phyloP scores from a whole-genome alignment of 768 basidiomycete species.

The Boletus vinaceobasis region DNA sequence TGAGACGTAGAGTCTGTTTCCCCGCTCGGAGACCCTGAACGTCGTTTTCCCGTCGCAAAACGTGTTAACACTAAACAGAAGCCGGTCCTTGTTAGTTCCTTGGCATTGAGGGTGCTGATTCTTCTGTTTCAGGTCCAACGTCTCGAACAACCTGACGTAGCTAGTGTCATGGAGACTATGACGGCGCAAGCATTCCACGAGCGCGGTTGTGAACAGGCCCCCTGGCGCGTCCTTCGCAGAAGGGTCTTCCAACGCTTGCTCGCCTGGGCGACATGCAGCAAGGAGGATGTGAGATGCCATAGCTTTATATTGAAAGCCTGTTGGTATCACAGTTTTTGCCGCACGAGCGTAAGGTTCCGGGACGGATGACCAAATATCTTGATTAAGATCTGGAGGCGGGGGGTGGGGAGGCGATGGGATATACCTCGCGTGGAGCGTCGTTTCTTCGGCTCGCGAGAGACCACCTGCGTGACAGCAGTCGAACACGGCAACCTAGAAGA shows the following conservation, averaged over 20 bases:
- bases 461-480: slow-evolving; percentile 24
- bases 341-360: slow-evolving; percentile 6
- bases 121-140: slow-evolving; percentile 1
- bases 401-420: slow-evolving; percentile 11
- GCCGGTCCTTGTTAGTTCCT: slow-evolving; percentile 12
- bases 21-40: slow-evolving; percentile 12
- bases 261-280: slow-evolving; percentile 19
- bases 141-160: slow-evolving; percentile 11
- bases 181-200: slow-evolving; percentile 10
- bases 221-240: slow-evolving; percentile 1
- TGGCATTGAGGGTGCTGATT: slow-evolving; percentile 20
- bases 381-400: slow-evolving; percentile 12
- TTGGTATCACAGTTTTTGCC: slow-evolving; percentile 3
- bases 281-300: slow-evolving; percentile 21
- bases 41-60: slow-evolving; percentile 8
- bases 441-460: slow-evolving; percentile 6
- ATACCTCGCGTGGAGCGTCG: slow-evolving; percentile 1
- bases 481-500: slow-evolving; percentile 13
- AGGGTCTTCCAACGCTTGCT: slow-evolving; percentile 13
- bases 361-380: slow-evolving; percentile 4
- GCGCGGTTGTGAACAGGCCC: slow-evolving; percentile 19
- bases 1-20: slow-evolving; percentile 7
- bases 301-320: slow-evolving; percentile 14
- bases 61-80: slow-evolving; percentile 21
- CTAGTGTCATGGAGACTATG: slow-evolving; percentile 13